phyloP scores from a whole-genome alignment of 163 green algal species.

The Prototheca wickerhamii region DNA sequence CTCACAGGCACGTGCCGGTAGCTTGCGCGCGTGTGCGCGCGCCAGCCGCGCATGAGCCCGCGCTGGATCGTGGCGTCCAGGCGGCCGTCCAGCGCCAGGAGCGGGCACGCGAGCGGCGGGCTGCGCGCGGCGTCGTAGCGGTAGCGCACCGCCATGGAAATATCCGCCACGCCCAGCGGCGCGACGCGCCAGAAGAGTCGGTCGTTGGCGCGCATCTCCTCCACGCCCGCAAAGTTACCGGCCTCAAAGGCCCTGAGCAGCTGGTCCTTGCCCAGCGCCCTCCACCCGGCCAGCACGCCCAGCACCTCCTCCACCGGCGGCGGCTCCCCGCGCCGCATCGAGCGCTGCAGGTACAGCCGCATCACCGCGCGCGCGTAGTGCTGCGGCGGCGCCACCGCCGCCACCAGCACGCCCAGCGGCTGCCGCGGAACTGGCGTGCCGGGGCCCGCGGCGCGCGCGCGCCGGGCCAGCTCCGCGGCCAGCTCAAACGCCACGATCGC shows the following conservation, averaged over 20 bases:
- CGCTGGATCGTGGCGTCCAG: slow-evolving; percentile 32
- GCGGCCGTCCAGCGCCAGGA: slow-evolving; percentile 33
- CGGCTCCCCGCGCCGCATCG: slow-evolving; percentile 8
- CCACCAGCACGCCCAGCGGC: slow-evolving; percentile 28
- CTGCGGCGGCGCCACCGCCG: slow-evolving; percentile 39
- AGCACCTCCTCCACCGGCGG: slow-evolving; percentile 24
- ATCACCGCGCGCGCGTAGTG: slow-evolving; percentile 33
- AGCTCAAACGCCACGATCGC: slow-evolving; percentile 42
- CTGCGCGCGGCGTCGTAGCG: background rate
- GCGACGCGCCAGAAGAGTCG: slow-evolving; percentile 39
- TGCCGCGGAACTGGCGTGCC: slow-evolving; percentile 9
- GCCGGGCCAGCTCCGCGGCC: slow-evolving; percentile 9
- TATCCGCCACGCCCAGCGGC: slow-evolving; percentile 40
- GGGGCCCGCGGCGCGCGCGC: background rate
- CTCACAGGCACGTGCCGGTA: slow-evolving; percentile 19
- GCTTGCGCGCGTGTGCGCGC: slow-evolving; percentile 10
- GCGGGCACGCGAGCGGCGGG: slow-evolving; percentile 14
- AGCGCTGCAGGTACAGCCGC: slow-evolving; percentile 31
- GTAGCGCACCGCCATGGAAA: slow-evolving; percentile 43
- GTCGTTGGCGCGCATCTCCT: slow-evolving; percentile 38
- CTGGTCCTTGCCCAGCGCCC: slow-evolving; percentile 17
- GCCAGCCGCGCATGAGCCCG: slow-evolving; percentile 19
- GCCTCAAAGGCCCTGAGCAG: slow-evolving; percentile 35
- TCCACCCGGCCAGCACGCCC: slow-evolving; percentile 24
- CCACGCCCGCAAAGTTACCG: slow-evolving; percentile 43